Evolutionary conservation across 106 monocot species (phyloP).

Genomic region (Chionographis japonica): DNA sequence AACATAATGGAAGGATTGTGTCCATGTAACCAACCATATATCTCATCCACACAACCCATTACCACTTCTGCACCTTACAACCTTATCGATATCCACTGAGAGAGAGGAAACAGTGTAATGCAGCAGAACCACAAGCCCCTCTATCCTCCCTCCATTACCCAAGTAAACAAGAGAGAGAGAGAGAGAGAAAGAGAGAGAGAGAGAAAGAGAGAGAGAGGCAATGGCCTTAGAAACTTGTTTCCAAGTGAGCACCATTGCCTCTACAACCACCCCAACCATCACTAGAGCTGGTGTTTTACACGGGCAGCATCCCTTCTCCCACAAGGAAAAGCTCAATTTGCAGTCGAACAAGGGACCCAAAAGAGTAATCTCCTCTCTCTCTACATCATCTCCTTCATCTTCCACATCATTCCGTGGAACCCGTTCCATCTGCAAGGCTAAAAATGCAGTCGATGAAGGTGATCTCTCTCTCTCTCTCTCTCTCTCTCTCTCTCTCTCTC

Average conservation of each 20-base stretch:
- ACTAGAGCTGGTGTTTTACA: constrained; percentile 10
- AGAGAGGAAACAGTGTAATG: background rate
- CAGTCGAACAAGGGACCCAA: background rate
- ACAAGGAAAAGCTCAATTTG: constrained; percentile 24
- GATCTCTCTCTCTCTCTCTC: background rate
- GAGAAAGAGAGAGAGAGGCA: background rate
- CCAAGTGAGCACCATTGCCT: constrained; percentile 29
- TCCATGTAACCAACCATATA: background rate
- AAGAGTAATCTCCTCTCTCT: background rate
- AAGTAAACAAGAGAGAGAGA: background rate
- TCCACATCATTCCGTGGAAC: background rate
- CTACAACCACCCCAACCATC: constrained; percentile 4
- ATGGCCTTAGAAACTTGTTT: constrained; percentile 68
- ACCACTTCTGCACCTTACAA: constrained; percentile 15
- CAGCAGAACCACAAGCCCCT: background rate
- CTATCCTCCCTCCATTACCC: constrained; percentile 9
- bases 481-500: background rate
- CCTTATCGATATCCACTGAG: constrained; percentile 10
- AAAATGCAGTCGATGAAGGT: constrained; percentile 54
- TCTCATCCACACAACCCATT: constrained; percentile 24
- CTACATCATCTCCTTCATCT: background rate
- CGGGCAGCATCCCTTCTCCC: constrained; percentile 7
- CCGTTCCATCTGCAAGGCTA: constrained; percentile 34
- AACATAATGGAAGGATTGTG: no score
- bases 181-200: background rate